Evolutionary conservation across 192 early-diverging fungal genomes (phyloP), one percentile per base, ranked within the genome.

Genomic region (Lobosporangium transversale): DNA sequence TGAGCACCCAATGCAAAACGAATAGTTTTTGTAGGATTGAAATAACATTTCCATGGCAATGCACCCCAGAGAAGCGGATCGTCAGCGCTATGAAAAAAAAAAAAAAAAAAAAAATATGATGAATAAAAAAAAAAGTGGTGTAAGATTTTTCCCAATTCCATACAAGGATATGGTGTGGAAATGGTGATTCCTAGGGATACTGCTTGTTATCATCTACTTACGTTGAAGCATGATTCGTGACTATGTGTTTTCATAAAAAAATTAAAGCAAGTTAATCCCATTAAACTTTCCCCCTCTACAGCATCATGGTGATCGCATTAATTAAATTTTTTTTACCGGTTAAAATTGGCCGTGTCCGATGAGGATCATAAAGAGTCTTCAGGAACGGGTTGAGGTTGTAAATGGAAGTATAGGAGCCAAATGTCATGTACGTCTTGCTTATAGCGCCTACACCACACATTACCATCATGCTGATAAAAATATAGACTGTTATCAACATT

Each of bases 1-100:
- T 88, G 88, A 8, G 95, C 94, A n/a, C 94, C 93, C 37, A 97
- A 80, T 8, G 91, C 89, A 92, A 93, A 95, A 40, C 95, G 88
- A 79, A 90, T 83, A 2, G 79, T 71, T 26, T 80, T 60, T 7
- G 85, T 68, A 1, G 80, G 82, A 32, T 70, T 61, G 60, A 70
- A 78, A 6, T 85, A 79, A 43, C 84, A 83, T n/a, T 70, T 82
- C 58, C 81, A 57, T 11, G 91, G 91, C 55, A 94, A 62, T 6
- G 86, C 69, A 26, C 91, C 92, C 92, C 92, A 94, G 18, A 94
- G 61, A 2, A 91, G 36, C 3, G 92, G 92, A 58, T 94, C 92
- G 30, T 94, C 92, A 55, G 88, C 66, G 43, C 81, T 83, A 66
- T 56, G 6, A 27, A 42, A 45, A 33, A 40, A 49, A 44, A 31